Conservation (phyloP, 2,329 filamentous ascomycete species). For the Neofusicoccum sp. region DNA sequence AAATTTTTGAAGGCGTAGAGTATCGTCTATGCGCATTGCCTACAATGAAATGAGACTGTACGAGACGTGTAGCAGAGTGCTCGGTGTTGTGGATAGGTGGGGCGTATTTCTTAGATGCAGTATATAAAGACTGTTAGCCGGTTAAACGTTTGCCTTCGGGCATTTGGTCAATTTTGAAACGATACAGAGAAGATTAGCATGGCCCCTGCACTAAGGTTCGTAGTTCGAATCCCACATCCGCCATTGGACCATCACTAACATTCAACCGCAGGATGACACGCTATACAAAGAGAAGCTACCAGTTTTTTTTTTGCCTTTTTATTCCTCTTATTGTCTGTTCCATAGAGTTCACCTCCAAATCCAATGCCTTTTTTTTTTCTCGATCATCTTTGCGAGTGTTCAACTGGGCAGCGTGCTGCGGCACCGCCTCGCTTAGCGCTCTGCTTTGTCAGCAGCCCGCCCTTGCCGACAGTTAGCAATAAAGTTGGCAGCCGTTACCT, state of each 20-base stretch:
- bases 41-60: no score
- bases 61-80: background rate
- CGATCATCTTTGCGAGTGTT: background rate
- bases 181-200: slow-evolving; percentile 53
- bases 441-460: background rate
- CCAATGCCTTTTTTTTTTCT: background rate
- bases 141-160: background rate
- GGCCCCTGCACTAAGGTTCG: slow-evolving; percentile 71
- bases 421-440: background rate
- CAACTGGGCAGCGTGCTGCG: background rate
- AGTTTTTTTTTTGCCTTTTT: slow-evolving; percentile 5
- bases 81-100: no score
- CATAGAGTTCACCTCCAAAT: background rate
- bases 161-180: slow-evolving; percentile 42
- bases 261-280: slow-evolving; percentile 7
- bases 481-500: no score
- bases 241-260: no score
- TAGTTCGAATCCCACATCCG: no score
- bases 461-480: no score
- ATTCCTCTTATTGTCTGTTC: background rate
- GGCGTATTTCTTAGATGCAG: background rate
- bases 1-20: no score
- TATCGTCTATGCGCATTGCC: no score
- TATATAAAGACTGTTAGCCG: background rate
- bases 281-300: slow-evolving; percentile 12